Evolutionary conservation across 2,329 filamentous ascomycete species (phyloP).

Genomic region (Diaporthe longicolla): DNA sequence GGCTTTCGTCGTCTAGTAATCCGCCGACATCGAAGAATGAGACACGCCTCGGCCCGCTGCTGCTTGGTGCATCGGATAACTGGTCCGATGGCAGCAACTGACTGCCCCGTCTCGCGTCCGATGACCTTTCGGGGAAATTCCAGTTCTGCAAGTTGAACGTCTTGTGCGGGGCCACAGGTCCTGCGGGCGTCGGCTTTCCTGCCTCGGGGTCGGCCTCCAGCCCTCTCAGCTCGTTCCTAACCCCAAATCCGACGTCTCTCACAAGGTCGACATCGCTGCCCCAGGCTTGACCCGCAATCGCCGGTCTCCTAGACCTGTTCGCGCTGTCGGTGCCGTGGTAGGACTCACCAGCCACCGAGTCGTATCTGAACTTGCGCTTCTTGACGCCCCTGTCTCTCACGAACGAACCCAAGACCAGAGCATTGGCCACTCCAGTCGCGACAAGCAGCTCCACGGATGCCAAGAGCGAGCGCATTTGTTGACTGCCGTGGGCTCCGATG

Average conservation of each 20-base stretch:
- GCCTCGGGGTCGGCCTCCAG: conserved; percentile 46
- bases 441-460: conserved; percentile 93
- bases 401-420: conserved; percentile 91
- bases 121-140: conserved; percentile 61
- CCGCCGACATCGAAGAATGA: conserved; percentile 91
- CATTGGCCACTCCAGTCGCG: conserved; percentile 88
- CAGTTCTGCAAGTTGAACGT: conserved; percentile 57
- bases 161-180: conserved; percentile 50
- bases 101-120: conserved; percentile 43
- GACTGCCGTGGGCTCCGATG: conserved; percentile 77
- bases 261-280: conserved; percentile 95
- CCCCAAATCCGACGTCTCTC: conserved; percentile 80
- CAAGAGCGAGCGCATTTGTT: conserved; percentile 89
- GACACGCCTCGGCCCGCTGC: conserved; percentile 68
- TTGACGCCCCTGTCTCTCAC: conserved; percentile 91
- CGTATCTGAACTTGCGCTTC: conserved; percentile 84
- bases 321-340: conserved; percentile 68
- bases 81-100: conserved; percentile 50
- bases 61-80: conserved; percentile 53
- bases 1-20: conserved; percentile 67
- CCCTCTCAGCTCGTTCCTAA: conserved; percentile 66
- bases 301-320: conserved; percentile 65
- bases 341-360: conserved; percentile 60
- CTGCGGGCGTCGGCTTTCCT: conserved; percentile 51
- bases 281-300: conserved; percentile 74